These are phyloP conservation scores for Solanum hybrid DNA, from an alignment of 305 asterid species.

Conservation along the genomic window DNA sequence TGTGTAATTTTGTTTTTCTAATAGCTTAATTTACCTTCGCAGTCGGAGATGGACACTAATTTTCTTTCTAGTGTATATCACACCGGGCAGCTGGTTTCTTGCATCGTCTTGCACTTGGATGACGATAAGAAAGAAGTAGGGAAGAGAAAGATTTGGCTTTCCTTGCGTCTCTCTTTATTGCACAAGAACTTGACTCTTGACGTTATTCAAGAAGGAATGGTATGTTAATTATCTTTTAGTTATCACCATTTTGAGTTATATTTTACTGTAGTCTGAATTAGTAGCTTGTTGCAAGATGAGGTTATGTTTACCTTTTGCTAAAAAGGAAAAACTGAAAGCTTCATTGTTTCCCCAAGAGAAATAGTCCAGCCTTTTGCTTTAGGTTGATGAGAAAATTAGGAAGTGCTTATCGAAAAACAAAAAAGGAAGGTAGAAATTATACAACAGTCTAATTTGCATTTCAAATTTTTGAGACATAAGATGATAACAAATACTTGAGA, in stretches of 20 bases:
- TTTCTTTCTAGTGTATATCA: conserved; percentile 60
- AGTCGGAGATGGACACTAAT: conserved; percentile 45
- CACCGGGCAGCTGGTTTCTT: conserved; percentile 82
- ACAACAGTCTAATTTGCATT: neutral
- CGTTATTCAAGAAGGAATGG: conserved; percentile 95
- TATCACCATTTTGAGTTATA: neutral
- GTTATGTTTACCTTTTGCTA: neutral
- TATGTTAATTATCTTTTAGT: conserved; percentile 19
- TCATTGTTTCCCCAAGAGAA: neutral
- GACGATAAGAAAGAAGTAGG: conserved; percentile 69
- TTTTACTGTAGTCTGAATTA: neutral
- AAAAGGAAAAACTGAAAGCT: neutral
- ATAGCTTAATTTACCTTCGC: conserved; percentile 1
- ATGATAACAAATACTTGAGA: neutral
- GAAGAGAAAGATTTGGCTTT: conserved; percentile 87
- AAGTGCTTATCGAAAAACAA: neutral
- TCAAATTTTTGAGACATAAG: neutral
- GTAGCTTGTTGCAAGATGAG: neutral
- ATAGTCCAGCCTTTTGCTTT: neutral
- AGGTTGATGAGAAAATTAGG: neutral
- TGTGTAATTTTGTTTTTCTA: neutral
- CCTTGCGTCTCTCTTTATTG: conserved; percentile 67
- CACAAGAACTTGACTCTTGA: conserved; percentile 70
- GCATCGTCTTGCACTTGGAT: conserved; percentile 70
- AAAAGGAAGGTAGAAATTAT: neutral